Conservation (phyloP, 2,329 filamentous ascomycete species). For the Fusarium sp. region DNA sequence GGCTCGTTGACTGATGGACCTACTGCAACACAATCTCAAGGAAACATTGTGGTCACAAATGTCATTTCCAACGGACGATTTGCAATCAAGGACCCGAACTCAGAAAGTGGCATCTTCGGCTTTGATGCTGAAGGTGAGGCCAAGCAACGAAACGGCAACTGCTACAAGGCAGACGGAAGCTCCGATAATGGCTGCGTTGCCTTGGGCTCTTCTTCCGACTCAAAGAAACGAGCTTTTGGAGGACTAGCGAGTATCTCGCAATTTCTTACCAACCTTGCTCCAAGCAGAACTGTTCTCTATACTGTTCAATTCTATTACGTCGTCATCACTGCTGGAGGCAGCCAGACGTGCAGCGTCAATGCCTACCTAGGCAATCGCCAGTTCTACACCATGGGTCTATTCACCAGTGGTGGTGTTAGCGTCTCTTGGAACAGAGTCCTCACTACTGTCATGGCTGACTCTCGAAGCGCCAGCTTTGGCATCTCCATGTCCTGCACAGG, state of each 20-base stretch:
- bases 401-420: neutral
- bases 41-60: neutral
- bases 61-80: neutral
- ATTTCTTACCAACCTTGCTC: neutral
- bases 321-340: neutral
- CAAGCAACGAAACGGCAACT: neutral
- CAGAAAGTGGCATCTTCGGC: neutral
- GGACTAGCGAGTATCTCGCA: slow-evolving; percentile 3
- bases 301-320: slow-evolving; percentile 23
- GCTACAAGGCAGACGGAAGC: neutral
- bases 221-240: neutral
- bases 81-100: neutral
- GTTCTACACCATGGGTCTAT: neutral
- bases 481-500: slow-evolving; percentile 6
- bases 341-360: neutral
- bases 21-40: neutral
- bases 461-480: neutral
- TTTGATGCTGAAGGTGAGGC: neutral
- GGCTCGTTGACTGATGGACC: neutral
- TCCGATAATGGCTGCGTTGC: neutral
- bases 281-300: neutral
- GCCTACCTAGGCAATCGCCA: neutral
- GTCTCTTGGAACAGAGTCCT: slow-evolving; percentile 8
- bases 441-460: neutral
- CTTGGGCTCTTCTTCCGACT: neutral